Base-by-base conservation (phyloP, 2,329 filamentous ascomycete species). In the Amphichorda felina region DNA sequence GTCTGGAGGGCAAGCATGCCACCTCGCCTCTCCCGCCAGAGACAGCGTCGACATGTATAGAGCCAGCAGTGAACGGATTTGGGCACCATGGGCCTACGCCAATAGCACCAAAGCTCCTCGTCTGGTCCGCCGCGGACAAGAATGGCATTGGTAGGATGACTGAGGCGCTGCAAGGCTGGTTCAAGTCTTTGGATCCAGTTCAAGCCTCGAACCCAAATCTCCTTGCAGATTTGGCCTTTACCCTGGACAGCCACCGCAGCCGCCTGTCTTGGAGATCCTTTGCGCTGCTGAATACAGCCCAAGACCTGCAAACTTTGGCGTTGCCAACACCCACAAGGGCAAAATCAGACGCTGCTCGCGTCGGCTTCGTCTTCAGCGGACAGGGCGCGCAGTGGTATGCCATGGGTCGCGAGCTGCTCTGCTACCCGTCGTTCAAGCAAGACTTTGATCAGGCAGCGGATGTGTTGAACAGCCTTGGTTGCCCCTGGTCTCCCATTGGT, bases 241-340 rank as follows among this genome's bases (percentile, higher is more conserved):
- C 66, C 2, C 49, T 68, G 14, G 53, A 47, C 18, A 60, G 54
- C 26, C 63, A 64, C 4, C 59, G 66, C 13, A 66, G 64, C 1
- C 49, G 42, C 6, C 41, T 68, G 10, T 57, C 62, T 35, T 68
- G 61, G 59, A 65, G 55, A 4, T 53, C 55, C 2, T 41, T 61
- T 3, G 49, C 61, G 22, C 59, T 61, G 4, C 45, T 43, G 8
- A 56, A 55, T 4, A 36, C 40, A 1, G 30, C 43, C 2, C 53
- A 61, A 4, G 53, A 70, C 5, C 29, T 43, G 8, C 26, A 32
- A 2, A 50, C 56, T 16, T 41, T 60, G 15, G 30, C 47, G 11
- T 40, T 45, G 2, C 26, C 35, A 4, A 11, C 37, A 3, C 34
- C 49, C 19, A 36, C 36, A 17, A 52, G 51, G n/a, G 45, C 48